A percentile compares a stretch with the other conserved stretches of the same genome.
These are phyloP conservation scores for Cladobotryum protrusum DNA, from an alignment of 2,329 filamentous ascomycete species.

Conservation along the genomic window DNA sequence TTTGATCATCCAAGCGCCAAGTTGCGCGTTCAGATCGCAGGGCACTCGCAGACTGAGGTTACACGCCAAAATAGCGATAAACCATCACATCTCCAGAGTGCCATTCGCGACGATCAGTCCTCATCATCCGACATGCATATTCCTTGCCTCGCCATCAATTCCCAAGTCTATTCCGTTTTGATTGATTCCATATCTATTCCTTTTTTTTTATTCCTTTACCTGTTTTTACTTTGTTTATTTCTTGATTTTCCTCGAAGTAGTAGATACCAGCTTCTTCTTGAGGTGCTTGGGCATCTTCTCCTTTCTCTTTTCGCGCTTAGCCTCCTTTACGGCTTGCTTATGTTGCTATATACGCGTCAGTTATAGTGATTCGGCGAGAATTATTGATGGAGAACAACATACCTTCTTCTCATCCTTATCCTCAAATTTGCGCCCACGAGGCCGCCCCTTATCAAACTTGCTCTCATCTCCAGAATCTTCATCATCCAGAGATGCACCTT, in stretches of 20 bases:
- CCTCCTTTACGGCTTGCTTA: constrained; percentile 88
- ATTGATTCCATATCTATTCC: constrained; percentile 1
- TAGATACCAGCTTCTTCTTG: constrained; percentile 79
- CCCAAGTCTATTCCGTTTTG: constrained; percentile 3
- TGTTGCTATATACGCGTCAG: constrained; percentile 44
- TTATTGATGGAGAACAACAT: constrained; percentile 16
- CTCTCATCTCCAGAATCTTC: constrained; percentile 44
- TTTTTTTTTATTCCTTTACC: constrained; percentile 6
- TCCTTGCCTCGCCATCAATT: neutral
- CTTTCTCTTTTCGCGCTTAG: constrained; percentile 86
- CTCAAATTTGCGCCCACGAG: constrained; percentile 77
- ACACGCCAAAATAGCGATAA: constrained; percentile 23
- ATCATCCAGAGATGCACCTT: constrained; percentile 41
- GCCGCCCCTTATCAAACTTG: constrained; percentile 58
- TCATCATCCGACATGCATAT: constrained; percentile 43
- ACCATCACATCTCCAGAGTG: constrained; percentile 18
- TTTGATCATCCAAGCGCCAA: constrained; percentile 49
- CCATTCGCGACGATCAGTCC: constrained; percentile 28
- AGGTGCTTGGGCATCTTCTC: constrained; percentile 95
- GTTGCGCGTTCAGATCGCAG: constrained; percentile 31
- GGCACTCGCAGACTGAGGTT: constrained; percentile 30
- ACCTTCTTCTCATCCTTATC: constrained; percentile 87
- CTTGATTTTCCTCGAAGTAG: constrained; percentile 57
- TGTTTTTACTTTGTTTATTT: constrained; percentile 10
- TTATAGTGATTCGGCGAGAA: neutral